These are phyloP conservation scores for Trametes polyzona DNA, from an alignment of 1,284 basidiomycete genomes.

Conservation along the genomic window DNA sequence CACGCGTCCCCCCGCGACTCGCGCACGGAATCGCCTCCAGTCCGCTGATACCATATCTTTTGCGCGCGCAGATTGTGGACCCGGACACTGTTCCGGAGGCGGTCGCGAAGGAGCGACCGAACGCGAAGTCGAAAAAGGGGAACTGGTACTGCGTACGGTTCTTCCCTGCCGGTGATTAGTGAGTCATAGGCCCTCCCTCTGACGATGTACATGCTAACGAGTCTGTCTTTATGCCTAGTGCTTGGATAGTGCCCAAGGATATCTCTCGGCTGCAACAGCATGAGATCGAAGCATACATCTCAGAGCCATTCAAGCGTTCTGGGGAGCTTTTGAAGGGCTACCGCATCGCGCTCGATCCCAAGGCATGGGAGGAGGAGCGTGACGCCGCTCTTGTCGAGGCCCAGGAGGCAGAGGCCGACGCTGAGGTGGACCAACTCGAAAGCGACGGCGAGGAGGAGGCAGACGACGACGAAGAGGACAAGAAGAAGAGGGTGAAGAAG, in stretches of 20 bases:
- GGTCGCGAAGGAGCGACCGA: conserved; percentile 73
- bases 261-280: conserved; percentile 78
- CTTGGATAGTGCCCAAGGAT: conserved; percentile 86
- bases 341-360: conserved; percentile 81
- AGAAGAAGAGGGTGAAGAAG: conserved; percentile 45
- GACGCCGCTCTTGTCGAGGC: conserved; percentile 48
- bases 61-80: conserved; percentile 67
- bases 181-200: conserved; percentile 41
- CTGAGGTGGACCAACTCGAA: conserved; percentile 70
- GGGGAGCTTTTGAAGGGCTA: conserved; percentile 84
- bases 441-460: conserved; percentile 60
- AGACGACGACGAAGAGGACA: conserved; percentile 57
- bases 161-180: conserved; percentile 94
- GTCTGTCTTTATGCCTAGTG: conserved; percentile 48
- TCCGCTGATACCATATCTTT: conserved; percentile 10
- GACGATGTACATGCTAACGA: conserved; percentile 18
- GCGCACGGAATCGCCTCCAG: background rate
- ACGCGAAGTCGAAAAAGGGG: conserved; percentile 60
- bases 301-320: conserved; percentile 73
- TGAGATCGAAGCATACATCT: conserved; percentile 86
- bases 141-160: conserved; percentile 82
- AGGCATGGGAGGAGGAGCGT: conserved; percentile 70
- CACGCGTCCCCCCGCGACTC: conserved; percentile 23
- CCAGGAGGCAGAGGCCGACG: conserved; percentile 63
- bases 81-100: conserved; percentile 61